A percentile compares a stretch with the other conserved stretches of the same genome.
phyloP scores from a whole-genome alignment of 495 filamentous ascomycete species.

The Recurvomyces mirabilis region DNA sequence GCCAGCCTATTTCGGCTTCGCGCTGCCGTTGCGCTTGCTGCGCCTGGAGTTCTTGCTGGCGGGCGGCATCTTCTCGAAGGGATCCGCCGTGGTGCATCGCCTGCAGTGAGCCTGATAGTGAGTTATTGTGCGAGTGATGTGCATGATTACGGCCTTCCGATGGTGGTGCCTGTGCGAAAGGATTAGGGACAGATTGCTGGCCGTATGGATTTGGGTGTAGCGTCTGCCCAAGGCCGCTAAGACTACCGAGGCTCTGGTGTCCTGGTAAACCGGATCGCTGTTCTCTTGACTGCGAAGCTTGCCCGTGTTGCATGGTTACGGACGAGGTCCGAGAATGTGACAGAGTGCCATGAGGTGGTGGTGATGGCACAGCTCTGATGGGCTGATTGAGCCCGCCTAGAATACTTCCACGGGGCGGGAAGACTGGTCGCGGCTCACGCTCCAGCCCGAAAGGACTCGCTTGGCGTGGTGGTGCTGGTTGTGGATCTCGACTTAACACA shows the following conservation, averaged over 20 bases:
- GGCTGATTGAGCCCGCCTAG: constrained; percentile 16
- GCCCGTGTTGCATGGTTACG: constrained; percentile 8
- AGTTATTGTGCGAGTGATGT: constrained; percentile 16
- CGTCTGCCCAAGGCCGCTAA: constrained; percentile 4
- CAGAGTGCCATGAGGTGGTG: constrained; percentile 7
- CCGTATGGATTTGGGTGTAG: constrained; percentile 20
- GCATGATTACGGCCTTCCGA: constrained; percentile 10
- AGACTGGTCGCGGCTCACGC: constrained; percentile 9
- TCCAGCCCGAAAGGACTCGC: constrained; percentile 7
- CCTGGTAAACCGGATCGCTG: too few species aligned
- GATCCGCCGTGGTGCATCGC: constrained; percentile 4
- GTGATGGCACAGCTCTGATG: constrained; percentile 14
- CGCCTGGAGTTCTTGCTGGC: not conserved
- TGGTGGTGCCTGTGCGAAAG: constrained; percentile 5
- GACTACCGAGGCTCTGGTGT: constrained; percentile 10
- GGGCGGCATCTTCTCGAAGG: too few species aligned
- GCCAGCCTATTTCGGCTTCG: not conserved
- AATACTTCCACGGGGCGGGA: constrained; percentile 3
- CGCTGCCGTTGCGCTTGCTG: not conserved
- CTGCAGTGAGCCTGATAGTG: constrained; percentile 4
- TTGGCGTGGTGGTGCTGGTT: not conserved
- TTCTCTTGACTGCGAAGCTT: too few species aligned
- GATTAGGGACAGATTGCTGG: constrained; percentile 4
- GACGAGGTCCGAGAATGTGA: constrained; percentile 16
- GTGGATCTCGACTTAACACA: not conserved